Evolutionary conservation across 306 rosid species (phyloP), one percentile per base, ranked within the genome.

Genomic region (Sindora glabra): DNA sequence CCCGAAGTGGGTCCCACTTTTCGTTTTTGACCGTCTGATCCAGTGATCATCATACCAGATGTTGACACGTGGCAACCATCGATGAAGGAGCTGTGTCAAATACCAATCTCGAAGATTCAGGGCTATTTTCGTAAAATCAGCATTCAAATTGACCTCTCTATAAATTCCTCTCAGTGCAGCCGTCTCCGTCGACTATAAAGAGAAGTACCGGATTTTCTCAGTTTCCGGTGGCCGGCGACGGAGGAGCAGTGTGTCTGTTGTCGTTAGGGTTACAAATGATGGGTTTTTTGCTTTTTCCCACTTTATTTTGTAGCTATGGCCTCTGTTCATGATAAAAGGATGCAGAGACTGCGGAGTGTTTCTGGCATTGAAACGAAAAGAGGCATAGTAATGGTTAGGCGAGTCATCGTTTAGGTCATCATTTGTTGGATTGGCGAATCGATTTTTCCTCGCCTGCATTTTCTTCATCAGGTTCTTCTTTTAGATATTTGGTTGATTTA

Each of bases 391-490:
- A 79, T 29, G 34, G 37, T 32, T 2, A 69, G 90, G 78, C 86
- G 84, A 85, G 96, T 74, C 81, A 88, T 89, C 96, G 86, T 89
- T 89, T 89, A 94, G 77, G 78, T 81, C 88, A 83, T 71, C 94
- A 65, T 72, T 34, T 51, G 0, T 29, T 16, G 14, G 22, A 17
- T 85, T 82, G 94, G 83, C 85, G 94, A 45, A 69, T 62, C 75
- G 88, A 85, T 89, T 85, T 86, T 85, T 85, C 59, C 90, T 83
- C 85, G 83, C 78, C 88, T 57, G 85, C 80, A 88, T 64, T 74
- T 18, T 5, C 14, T 11, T 10, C 11, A 38, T 13, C 9, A 1
- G 1, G 10, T n/a, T 8, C 18, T 21, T 34, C 2, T 10, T 4
- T 9, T 33, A 39, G 15, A 3, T 12, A 12, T 41, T 27, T 2